phyloP scores from a whole-genome alignment of 495 filamentous ascomycete genomes.

The Chaetomium tenue region DNA sequence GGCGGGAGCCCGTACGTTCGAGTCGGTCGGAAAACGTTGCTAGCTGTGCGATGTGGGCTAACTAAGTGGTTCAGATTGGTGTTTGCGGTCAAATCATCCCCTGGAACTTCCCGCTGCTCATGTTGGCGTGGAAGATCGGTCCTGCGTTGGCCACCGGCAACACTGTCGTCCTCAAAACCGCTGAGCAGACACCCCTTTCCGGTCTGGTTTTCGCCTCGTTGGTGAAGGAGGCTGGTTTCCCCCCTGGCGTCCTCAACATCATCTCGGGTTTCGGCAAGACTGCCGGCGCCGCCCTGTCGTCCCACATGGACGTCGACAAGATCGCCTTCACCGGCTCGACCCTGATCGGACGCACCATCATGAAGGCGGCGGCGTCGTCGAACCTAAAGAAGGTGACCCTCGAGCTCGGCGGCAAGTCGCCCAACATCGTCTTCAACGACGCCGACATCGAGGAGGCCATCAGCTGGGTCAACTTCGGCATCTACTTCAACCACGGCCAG shows the following conservation, averaged over 20 bases:
- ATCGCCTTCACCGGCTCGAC: slow-evolving; percentile 97
- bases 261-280: slow-evolving; percentile 88
- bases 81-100: slow-evolving; percentile 96
- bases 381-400: slow-evolving; percentile 99
- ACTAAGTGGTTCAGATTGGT: slow-evolving; percentile 56
- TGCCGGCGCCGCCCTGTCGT: slow-evolving; percentile 87
- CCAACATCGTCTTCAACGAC: slow-evolving; percentile 96
- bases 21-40: not conserved
- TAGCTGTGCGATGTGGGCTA: not conserved
- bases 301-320: slow-evolving; percentile 98
- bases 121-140: slow-evolving; percentile 98
- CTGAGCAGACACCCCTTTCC: slow-evolving; percentile 94
- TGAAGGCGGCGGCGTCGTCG: slow-evolving; percentile 91
- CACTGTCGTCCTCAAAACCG: slow-evolving; percentile 86
- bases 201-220: slow-evolving; percentile 76
- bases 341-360: slow-evolving; percentile 81
- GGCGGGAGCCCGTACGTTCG: slow-evolving; percentile 69
- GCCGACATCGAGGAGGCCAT: slow-evolving; percentile 95
- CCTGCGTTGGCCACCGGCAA: slow-evolving; percentile 90
- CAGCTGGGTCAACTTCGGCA: slow-evolving; percentile 97
- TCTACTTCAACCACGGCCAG: slow-evolving; percentile 99
- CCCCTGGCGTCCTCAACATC: slow-evolving; percentile 91
- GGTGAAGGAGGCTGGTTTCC: slow-evolving; percentile 94
- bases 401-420: slow-evolving; percentile 96
- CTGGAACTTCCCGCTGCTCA: slow-evolving; percentile 97